Percentiles rank a stretch among this genome's conserved stretches.
These are phyloP conservation scores for Fraxinus quadrangulata DNA, from an alignment of 257 asterid genomes.

Conservation along the genomic window DNA sequence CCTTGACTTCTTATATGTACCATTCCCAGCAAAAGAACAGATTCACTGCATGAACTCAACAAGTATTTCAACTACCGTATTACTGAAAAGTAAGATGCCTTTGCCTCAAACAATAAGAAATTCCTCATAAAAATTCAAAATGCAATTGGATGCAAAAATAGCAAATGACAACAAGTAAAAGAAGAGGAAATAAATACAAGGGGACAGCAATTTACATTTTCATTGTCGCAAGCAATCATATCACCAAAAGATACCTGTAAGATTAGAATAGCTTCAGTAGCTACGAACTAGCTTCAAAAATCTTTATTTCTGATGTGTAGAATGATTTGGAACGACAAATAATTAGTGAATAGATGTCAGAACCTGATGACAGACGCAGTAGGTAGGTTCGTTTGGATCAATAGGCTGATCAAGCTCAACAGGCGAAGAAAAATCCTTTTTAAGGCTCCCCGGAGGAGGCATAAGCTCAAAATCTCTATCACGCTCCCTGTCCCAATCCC, in stretches of 20 bases:
- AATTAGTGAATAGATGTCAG: constrained; percentile 21
- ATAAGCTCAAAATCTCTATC: constrained; percentile 92
- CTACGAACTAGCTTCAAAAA: constrained; percentile 8
- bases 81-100: not conserved
- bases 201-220: constrained; percentile 50
- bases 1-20: not conserved
- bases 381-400: constrained; percentile 95
- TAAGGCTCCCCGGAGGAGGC: constrained; percentile 98
- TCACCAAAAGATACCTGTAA: constrained; percentile 93
- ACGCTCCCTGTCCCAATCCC: constrained; percentile 93
- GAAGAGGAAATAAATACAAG: constrained; percentile 12
- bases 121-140: not conserved
- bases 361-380: constrained; percentile 97
- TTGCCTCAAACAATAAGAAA: constrained; percentile 2
- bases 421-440: constrained; percentile 71
- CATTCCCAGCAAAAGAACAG: not conserved
- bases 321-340: constrained; percentile 8
- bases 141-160: constrained; percentile 3
- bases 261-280: constrained; percentile 26
- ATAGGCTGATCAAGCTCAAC: constrained; percentile 81
- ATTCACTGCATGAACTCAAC: not conserved
- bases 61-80: not conserved
- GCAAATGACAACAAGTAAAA: constrained; percentile 7
- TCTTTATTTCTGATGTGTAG: not conserved
- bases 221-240: constrained; percentile 99